A percentile compares a stretch with the other conserved stretches of the same genome.
Evolutionary conservation across 139 green algal species (phyloP).

Genomic region (Chlamydomonas sphaeroides): DNA sequence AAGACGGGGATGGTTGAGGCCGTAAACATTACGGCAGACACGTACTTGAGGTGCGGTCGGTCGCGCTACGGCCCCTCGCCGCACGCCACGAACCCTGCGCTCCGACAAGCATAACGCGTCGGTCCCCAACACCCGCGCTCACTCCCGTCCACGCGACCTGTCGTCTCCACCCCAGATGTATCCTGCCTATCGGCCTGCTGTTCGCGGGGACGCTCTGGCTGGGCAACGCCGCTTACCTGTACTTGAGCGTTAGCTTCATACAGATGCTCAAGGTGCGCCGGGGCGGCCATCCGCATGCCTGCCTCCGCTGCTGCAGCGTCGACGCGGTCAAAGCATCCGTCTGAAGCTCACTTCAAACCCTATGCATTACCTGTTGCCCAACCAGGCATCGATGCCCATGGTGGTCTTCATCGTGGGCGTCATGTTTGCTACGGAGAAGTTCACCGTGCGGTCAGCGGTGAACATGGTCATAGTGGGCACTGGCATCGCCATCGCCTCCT

Average conservation of each 20-base stretch:
- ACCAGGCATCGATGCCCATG: constrained; percentile 61
- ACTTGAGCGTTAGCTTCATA: constrained; percentile 94
- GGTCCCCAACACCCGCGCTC: too few species aligned
- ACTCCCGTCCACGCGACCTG: too few species aligned
- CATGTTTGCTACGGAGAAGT: constrained; percentile 79
- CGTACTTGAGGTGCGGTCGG: constrained; percentile 51
- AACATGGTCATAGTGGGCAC: constrained; percentile 88
- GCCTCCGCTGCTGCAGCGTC: too few species aligned
- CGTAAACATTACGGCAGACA: constrained; percentile 49
- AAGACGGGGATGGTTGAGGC: constrained; percentile 51
- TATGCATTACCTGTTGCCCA: too few species aligned
- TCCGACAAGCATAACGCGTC: too few species aligned
- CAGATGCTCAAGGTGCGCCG: constrained; percentile 91
- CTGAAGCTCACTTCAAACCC: too few species aligned
- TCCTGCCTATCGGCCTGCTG: constrained; percentile 89
- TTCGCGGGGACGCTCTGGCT: constrained; percentile 91
- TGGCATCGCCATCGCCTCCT: constrained; percentile 79
- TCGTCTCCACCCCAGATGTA: constrained; percentile 51
- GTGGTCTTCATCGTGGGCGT: constrained; percentile 66
- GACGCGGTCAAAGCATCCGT: too few species aligned
- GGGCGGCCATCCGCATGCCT: too few species aligned
- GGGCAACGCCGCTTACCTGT: constrained; percentile 93
- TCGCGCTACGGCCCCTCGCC: not conserved
- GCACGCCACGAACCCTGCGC: not conserved
- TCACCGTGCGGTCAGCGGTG: constrained; percentile 39